A percentile compares a stretch with the other conserved stretches of the same genome.
Evolutionary conservation across 2,329 filamentous ascomycete genomes (phyloP).

Genomic region (Aspergillus intermedius): DNA sequence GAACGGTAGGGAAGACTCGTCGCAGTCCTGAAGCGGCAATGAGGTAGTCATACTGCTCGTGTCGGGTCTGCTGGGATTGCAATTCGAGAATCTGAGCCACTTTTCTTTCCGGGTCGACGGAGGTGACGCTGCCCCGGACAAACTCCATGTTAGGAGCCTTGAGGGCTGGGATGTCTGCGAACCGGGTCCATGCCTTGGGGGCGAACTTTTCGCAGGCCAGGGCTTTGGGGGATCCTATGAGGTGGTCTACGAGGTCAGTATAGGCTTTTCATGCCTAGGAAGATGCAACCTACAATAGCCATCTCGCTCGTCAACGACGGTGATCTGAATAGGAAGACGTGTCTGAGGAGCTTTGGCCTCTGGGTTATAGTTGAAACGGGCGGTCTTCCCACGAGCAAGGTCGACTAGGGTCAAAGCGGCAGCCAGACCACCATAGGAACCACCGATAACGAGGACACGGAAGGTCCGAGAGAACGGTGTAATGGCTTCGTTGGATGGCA

Average conservation of each 20-base stretch:
- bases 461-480: slow-evolving; percentile 22
- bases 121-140: slow-evolving; percentile 58
- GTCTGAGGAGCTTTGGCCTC: slow-evolving; percentile 21
- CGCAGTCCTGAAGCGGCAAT: slow-evolving; percentile 64
- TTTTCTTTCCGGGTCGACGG: slow-evolving; percentile 55
- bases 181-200: slow-evolving; percentile 64
- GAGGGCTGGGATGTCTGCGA: slow-evolving; percentile 60
- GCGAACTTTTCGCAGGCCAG: slow-evolving; percentile 59
- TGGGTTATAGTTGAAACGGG: slow-evolving; percentile 38
- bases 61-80: slow-evolving; percentile 36
- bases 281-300: slow-evolving; percentile 59
- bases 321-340: slow-evolving; percentile 59
- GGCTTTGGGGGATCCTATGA: slow-evolving; percentile 69
- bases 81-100: slow-evolving; percentile 51
- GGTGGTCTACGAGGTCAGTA: slow-evolving; percentile 51
- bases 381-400: slow-evolving; percentile 50
- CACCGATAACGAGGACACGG: slow-evolving; percentile 61
- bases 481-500: slow-evolving; percentile 23
- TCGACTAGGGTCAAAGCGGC: slow-evolving; percentile 62
- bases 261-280: neutral
- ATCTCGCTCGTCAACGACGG: slow-evolving; percentile 71
- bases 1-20: slow-evolving; percentile 65
- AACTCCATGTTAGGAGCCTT: slow-evolving; percentile 56
- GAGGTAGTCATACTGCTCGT: slow-evolving; percentile 63
- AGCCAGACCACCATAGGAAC: slow-evolving; percentile 65